phyloP scores from a whole-genome alignment of 2,329 filamentous ascomycete genomes.

The Chaetomiaceae sp. region DNA sequence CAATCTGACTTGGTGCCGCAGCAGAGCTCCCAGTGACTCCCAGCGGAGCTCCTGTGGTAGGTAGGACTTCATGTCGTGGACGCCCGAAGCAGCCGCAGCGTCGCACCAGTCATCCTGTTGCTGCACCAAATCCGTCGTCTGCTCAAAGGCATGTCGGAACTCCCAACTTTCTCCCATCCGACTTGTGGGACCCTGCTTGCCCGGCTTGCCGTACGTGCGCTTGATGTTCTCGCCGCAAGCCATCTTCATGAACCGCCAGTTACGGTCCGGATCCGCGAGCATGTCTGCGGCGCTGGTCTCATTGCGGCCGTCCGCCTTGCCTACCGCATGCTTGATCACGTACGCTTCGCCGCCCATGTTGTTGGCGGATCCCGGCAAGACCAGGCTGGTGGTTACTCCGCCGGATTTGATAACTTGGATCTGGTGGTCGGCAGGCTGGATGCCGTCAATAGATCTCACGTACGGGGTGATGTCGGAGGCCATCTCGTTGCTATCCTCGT shows the following conservation, averaged over 20 bases:
- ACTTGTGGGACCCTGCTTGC: constrained; percentile 52
- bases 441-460: constrained; percentile 61
- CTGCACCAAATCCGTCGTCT: constrained; percentile 52
- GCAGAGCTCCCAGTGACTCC: constrained; percentile 58
- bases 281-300: constrained; percentile 61
- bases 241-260: constrained; percentile 72
- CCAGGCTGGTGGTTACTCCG: constrained; percentile 64
- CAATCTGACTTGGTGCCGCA: constrained; percentile 63
- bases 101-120: constrained; percentile 66
- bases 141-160: constrained; percentile 64
- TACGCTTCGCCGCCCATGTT: constrained; percentile 70
- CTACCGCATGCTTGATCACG: constrained; percentile 64
- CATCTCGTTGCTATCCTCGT: constrained; percentile 60
- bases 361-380: constrained; percentile 66
- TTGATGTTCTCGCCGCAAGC: constrained; percentile 70
- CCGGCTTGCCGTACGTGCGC: constrained; percentile 52
- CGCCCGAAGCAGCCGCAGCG: constrained; percentile 49
- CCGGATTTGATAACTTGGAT: constrained; percentile 67
- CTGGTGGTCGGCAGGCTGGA: constrained; percentile 61
- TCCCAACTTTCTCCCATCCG: constrained; percentile 66
- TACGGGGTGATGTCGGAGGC: constrained; percentile 62
- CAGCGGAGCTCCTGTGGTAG: constrained; percentile 59
- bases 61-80: constrained; percentile 51
- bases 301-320: constrained; percentile 52
- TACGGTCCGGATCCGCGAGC: constrained; percentile 61